Conservation (phyloP, 2,329 filamentous ascomycete genomes). For the Pseudogymnoascus sp. region DNA sequence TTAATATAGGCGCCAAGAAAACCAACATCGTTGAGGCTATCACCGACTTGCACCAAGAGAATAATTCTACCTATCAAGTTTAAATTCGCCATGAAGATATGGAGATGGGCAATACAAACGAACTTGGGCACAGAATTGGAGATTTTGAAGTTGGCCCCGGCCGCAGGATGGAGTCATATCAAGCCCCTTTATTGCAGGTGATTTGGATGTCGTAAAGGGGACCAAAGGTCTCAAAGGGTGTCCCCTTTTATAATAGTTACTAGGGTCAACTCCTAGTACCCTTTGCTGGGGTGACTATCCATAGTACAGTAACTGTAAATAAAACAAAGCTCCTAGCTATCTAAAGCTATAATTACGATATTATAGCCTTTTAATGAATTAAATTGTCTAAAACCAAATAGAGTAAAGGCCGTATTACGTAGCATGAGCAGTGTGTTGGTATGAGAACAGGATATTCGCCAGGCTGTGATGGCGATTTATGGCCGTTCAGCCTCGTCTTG, state of each 20-base stretch:
- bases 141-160: background rate
- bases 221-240: background rate
- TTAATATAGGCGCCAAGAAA: too few species aligned
- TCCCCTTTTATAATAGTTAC: background rate
- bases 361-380: background rate
- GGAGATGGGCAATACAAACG: background rate
- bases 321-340: background rate
- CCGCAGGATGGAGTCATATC: background rate
- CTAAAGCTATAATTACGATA: background rate
- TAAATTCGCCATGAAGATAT: background rate
- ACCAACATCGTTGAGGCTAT: too few species aligned
- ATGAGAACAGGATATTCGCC: background rate
- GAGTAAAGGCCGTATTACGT: too few species aligned
- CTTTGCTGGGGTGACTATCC: background rate
- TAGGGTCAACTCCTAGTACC: background rate
- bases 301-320: background rate
- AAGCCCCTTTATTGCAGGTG: background rate
- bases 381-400: background rate
- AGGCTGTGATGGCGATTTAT: background rate
- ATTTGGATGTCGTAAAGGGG: background rate
- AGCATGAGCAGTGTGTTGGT: background rate
- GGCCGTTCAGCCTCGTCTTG: background rate
- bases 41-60: too few species aligned
- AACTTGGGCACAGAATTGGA: background rate
- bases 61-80: background rate